These are phyloP conservation scores for Psilocybe mexicana DNA, from an alignment of 1,284 basidiomycete species.

Conservation along the genomic window DNA sequence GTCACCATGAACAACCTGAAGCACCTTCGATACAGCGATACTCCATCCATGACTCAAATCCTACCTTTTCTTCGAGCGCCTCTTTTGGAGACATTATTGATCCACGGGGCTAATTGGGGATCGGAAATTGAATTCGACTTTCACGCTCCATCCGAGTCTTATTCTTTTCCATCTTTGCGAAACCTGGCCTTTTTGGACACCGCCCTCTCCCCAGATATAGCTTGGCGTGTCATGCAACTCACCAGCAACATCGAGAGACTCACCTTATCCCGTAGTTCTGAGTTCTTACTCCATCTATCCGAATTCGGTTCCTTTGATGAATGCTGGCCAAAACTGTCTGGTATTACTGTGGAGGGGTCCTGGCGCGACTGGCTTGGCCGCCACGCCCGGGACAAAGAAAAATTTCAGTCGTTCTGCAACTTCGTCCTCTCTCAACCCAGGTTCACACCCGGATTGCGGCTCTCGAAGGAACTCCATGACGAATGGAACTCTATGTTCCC, in stretches of 20 bases:
- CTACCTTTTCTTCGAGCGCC: conserved; percentile 13
- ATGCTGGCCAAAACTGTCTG: too few relatives aligned
- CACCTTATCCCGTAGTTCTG: neutral
- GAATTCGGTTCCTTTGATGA: too few relatives aligned
- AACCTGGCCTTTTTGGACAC: neutral
- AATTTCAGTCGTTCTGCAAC: neutral
- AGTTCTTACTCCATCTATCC: neutral
- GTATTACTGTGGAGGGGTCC: too few relatives aligned
- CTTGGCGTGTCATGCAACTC: neutral
- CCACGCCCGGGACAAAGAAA: too few relatives aligned
- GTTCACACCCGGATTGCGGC: too few relatives aligned
- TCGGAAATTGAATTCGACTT: too few relatives aligned
- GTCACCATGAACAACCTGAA: conserved; percentile 15
- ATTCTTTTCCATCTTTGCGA: conserved; percentile 6
- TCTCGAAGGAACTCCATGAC: too few relatives aligned
- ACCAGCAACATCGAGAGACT: neutral
- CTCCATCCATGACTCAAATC: conserved; percentile 2
- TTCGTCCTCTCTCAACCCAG: neutral
- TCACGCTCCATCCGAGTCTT: neutral
- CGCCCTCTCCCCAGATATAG: neutral
- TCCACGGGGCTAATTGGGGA: conserved; percentile 1
- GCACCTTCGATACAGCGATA: conserved; percentile 12
- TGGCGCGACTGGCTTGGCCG: too few relatives aligned
- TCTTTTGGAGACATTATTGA: conserved; percentile 14
- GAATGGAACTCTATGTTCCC: too few relatives aligned